phyloP scores from a whole-genome alignment of 192 early-diverging fungal genomes.

The Globomyces pollinis-pini region DNA sequence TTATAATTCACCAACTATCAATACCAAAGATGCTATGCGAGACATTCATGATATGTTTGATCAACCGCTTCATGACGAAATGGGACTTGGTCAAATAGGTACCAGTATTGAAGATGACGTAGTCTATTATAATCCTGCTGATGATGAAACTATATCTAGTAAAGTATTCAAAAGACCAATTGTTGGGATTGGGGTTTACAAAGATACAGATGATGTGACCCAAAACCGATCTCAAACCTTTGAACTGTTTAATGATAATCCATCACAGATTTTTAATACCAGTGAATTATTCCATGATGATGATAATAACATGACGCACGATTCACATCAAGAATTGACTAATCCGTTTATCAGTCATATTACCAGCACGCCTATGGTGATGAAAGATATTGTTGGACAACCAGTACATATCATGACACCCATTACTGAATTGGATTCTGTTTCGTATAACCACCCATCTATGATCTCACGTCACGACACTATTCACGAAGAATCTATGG shows the following conservation, averaged over 20 bases:
- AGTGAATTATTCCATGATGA: too few relatives aligned
- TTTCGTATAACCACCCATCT: not conserved
- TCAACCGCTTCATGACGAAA: slow-evolving; percentile 16
- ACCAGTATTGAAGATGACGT: slow-evolving; percentile 10
- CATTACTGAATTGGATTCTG: slow-evolving; percentile 3
- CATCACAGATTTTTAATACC: too few relatives aligned
- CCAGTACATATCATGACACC: slow-evolving; percentile 11
- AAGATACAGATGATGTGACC: slow-evolving; percentile 22
- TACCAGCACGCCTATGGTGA: not conserved
- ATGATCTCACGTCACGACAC: too few relatives aligned
- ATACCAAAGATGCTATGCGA: slow-evolving; percentile 42
- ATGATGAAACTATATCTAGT: slow-evolving; percentile 45
- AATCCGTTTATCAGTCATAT: not conserved
- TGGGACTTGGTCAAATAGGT: not conserved
- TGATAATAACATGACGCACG: too few relatives aligned
- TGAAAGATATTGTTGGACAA: slow-evolving; percentile 3
- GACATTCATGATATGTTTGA: slow-evolving; percentile 48
- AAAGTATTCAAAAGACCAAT: slow-evolving; percentile 24
- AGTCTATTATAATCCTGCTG: slow-evolving; percentile 28
- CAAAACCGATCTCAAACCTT: not conserved
- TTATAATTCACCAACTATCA: slow-evolving; percentile 39
- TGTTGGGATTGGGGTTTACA: slow-evolving; percentile 23
- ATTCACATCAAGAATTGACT: not conserved
- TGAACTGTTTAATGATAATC: too few relatives aligned
- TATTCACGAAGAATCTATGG: too few relatives aligned